A percentile compares a stretch with the other conserved stretches of the same genome.
phyloP scores from a whole-genome alignment of 331 rosid species.

The Malus hybrid region DNA sequence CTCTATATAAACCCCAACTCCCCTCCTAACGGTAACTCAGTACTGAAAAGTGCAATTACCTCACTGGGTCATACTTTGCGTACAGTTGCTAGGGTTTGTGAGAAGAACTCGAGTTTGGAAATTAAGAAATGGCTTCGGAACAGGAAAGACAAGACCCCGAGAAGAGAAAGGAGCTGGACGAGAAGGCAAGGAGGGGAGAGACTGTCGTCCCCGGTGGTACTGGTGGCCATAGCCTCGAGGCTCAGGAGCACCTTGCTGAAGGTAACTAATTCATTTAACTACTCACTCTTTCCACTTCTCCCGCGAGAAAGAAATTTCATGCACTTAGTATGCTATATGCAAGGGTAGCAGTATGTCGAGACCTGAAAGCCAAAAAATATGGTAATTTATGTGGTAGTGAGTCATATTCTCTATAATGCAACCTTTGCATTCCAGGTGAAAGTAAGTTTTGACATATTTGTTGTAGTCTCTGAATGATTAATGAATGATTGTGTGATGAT shows the following conservation, averaged over 20 bases:
- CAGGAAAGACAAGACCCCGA: slow-evolving; percentile 5
- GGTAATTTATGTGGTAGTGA: too few relatives aligned
- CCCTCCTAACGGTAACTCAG: background rate
- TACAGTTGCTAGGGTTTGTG: too few relatives aligned
- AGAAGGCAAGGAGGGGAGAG: slow-evolving; percentile 54
- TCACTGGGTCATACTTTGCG: background rate
- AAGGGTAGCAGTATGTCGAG: too few relatives aligned
- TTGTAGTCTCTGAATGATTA: too few relatives aligned
- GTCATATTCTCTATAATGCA: too few relatives aligned
- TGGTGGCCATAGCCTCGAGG: background rate
- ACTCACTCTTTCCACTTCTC: too few relatives aligned
- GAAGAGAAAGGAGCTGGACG: slow-evolving; percentile 32
- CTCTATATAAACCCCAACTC: background rate
- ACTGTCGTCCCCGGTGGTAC: slow-evolving; percentile 64
- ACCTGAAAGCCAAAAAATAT: too few relatives aligned
- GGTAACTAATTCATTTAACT: background rate
- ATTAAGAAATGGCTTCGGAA: slow-evolving; percentile 27
- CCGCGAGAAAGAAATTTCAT: too few relatives aligned
- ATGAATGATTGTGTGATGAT: background rate
- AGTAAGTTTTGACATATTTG: too few relatives aligned
- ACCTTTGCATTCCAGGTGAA: too few relatives aligned
- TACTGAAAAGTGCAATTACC: background rate
- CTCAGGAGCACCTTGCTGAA: background rate
- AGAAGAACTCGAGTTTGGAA: background rate
- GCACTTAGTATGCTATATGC: too few relatives aligned